Evolutionary conservation across 1,284 basidiomycete genomes (phyloP), one percentile per base, ranked within the genome.

Genomic region (Trametes sp.): DNA sequence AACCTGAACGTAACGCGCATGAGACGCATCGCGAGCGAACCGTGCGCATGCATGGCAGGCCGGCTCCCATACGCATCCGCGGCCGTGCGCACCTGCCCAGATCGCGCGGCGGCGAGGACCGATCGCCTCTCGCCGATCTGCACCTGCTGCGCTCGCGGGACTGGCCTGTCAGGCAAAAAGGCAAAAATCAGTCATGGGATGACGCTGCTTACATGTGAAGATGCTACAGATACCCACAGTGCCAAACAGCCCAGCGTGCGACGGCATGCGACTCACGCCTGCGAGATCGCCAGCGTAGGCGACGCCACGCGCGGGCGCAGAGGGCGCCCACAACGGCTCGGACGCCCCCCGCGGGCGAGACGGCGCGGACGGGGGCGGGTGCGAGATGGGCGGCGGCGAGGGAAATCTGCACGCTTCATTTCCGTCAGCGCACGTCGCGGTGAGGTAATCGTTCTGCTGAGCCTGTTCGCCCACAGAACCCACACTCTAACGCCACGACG

Each of bases 401-500:
- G 45, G 59, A 54, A 41, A 44, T 57, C 57, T 57, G 54, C 53
- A 60, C 54, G 64, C 57, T 61, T 66, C 51, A 66, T 66, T 54
- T 66, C 64, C 64, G 64, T 61, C 56, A 51, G 61, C 48, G 56
- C 29, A 26, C 55, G 51, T 46, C 61, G 45, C 33, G 41, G 57
- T 61, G 59, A 63, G 59, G 57, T 61, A 62, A 59, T 59, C 50
- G 36, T n/a, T 33, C 58, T 41, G 16, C 38, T 3, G 14, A 19
- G n/a, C 14, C 1, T n/a, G 38, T 26, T 24, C 42, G 42, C 42
- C 21, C 42, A 24, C 42, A 6, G 29, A 62, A 61, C 56, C 35
- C 54, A 61, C 65, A 64, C 62, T 48, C 59, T 64, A 64, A 67
- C 65, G 65, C 65, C 65, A 67, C 65, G 60, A 64, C 45, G 62